Evolutionary conservation across 768 basidiomycete species (phyloP).

Genomic region (Coprinopsis strossmayeri): DNA sequence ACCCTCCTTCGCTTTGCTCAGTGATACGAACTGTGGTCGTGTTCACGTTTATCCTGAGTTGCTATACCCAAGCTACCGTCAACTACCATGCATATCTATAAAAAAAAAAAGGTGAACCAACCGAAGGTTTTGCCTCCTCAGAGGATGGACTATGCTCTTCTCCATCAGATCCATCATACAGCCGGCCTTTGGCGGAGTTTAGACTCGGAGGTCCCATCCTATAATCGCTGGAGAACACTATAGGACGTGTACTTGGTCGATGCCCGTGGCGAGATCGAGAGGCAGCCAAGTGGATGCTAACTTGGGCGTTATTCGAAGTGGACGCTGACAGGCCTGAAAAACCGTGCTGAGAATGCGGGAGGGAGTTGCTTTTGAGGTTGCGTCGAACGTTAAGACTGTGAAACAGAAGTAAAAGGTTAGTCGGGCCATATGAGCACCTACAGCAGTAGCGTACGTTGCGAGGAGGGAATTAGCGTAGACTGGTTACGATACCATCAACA

Average conservation of each 20-base stretch:
- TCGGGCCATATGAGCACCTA: neutral
- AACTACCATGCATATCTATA: neutral
- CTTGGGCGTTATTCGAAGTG: neutral
- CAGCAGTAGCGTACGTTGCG: constrained; percentile 18
- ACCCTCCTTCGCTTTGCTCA: too few species aligned
- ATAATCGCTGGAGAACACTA: too few species aligned
- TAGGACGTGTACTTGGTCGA: too few species aligned
- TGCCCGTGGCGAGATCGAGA: too few species aligned
- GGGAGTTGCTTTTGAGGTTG: neutral
- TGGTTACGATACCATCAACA: constrained; percentile 14
- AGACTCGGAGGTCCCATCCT: too few species aligned
- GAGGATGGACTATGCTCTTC: neutral
- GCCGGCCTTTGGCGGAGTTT: too few species aligned
- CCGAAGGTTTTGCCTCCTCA: neutral
- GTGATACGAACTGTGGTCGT: neutral
- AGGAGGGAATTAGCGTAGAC: constrained; percentile 44
- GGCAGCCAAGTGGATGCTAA: too few species aligned
- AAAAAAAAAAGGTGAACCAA: neutral
- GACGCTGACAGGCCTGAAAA: too few species aligned
- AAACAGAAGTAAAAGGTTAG: neutral
- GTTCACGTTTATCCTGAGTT: neutral
- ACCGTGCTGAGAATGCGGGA: neutral
- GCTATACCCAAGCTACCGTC: neutral
- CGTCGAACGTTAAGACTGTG: neutral
- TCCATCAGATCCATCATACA: too few species aligned